Percentiles rank a stretch among this genome's conserved stretches.
Evolutionary conservation across 129 eudicot genomes (phyloP).

Genomic region (Smallanthus sonchifolius): DNA sequence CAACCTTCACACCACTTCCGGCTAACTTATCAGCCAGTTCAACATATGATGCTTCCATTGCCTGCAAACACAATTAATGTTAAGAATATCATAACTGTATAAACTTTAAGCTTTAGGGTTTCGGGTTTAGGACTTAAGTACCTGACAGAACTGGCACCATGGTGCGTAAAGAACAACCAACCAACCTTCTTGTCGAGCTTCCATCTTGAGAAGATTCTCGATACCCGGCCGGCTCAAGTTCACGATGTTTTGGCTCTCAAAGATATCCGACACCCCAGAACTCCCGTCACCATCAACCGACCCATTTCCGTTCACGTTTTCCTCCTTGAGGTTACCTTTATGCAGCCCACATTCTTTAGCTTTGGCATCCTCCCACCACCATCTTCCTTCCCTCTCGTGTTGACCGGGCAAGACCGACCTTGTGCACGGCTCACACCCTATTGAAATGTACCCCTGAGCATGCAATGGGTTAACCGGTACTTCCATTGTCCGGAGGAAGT

Average conservation of each 20-base stretch:
- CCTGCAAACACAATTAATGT: constrained; percentile 20
- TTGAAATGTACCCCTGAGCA: constrained; percentile 80
- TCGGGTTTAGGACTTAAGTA: not conserved
- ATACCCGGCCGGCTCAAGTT: constrained; percentile 70
- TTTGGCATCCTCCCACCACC: constrained; percentile 99
- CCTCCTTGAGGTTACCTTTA: constrained; percentile 85
- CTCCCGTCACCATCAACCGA: constrained; percentile 42
- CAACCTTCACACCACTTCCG: constrained; percentile 78
- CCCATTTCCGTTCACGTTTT: constrained; percentile 37
- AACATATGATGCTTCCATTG: constrained; percentile 79
- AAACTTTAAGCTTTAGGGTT: too few relatives aligned
- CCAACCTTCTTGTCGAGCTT: constrained; percentile 77
- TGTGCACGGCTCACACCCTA: constrained; percentile 99
- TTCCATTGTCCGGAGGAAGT: constrained; percentile 70
- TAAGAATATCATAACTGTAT: not conserved
- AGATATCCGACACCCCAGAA: constrained; percentile 43
- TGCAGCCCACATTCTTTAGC: constrained; percentile 99
- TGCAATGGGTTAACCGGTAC: constrained; percentile 97
- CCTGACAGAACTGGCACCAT: constrained; percentile 91
- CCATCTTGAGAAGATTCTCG: constrained; percentile 73
- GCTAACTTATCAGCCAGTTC: constrained; percentile 79
- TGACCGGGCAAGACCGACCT: constrained; percentile 92
- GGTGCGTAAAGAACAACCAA: constrained; percentile 93
- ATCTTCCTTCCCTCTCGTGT: constrained; percentile 96
- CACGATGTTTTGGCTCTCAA: constrained; percentile 46